These are phyloP conservation scores for Suillus fuscotomentosus DNA, from an alignment of 768 basidiomycete genomes.

Conservation along the genomic window DNA sequence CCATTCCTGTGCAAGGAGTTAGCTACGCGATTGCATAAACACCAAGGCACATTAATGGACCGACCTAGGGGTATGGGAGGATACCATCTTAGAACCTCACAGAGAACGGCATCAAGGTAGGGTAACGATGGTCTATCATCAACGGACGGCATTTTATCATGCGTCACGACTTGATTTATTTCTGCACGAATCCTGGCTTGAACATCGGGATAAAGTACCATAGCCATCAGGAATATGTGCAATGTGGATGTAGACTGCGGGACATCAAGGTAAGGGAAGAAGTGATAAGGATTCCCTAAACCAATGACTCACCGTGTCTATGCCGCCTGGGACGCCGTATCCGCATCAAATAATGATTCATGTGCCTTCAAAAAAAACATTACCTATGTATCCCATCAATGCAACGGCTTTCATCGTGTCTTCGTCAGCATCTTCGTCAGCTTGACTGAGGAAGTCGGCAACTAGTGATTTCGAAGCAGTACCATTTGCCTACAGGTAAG, in stretches of 20 bases:
- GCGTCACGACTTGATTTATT: conserved; percentile 24
- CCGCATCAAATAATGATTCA: neutral
- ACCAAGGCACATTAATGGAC: neutral
- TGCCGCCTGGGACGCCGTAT: neutral
- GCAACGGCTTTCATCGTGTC: neutral
- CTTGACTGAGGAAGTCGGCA: neutral
- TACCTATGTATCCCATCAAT: neutral
- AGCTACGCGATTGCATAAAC: neutral
- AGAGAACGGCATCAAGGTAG: conserved; percentile 12
- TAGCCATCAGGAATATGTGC: conserved; percentile 26
- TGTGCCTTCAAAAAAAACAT: too few species aligned
- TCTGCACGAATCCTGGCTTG: conserved; percentile 26
- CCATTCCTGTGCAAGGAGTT: conserved; percentile 12
- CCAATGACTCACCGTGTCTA: neutral
- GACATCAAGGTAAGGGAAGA: conserved; percentile 25
- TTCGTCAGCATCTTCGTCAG: neutral
- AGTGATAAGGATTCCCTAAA: conserved; percentile 14
- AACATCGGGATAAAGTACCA: conserved; percentile 28
- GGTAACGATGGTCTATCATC: conserved; percentile 8
- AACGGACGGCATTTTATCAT: conserved; percentile 16
- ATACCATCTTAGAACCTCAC: conserved; percentile 9
- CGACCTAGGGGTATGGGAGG: conserved; percentile 10
- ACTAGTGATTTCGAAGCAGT: neutral
- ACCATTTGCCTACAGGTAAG: neutral
- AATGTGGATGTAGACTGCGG: conserved; percentile 16